Evolutionary conservation across 768 basidiomycete genomes (phyloP), one percentile per base, ranked within the genome.

Genomic region (Dentipellis sp.): DNA sequence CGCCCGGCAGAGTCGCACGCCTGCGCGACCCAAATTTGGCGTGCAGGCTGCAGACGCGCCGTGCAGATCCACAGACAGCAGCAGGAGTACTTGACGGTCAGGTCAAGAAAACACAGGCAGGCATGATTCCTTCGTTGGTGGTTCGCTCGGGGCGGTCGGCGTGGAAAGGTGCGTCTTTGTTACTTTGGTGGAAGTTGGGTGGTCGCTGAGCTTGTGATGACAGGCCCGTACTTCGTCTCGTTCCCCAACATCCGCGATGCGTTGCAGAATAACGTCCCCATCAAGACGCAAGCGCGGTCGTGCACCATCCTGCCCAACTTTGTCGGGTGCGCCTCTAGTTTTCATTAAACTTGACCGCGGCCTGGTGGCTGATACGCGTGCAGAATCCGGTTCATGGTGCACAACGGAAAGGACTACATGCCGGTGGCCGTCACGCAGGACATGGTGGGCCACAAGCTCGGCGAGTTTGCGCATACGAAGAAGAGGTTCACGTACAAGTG

Each of bases 371-470:
- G 29, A 35, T 16, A 21, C 22, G 19, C 23, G 45, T n/a, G 3
- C 66, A 94, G 93, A 3, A 74, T 94, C 37, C 82, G 84, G 39
- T 97, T 99, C 69, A 73, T 89, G 69, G 91, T 99, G 2, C 94
- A 99, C 71, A 97, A 97, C 62, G 95, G 95, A 37, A 91, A 86
- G 71, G 82, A 91, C 64, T 95, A 92, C 68, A 56, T 86, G 4
- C 94, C 94, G 0, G 86, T 99, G 40, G 71, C 78, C 46, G 78
- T 99, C 61, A 93, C 90, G 3, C 91, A 94, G 68, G 95, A 97
- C 69, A 98, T 98, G 95, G 92, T 99, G 1, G 95, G 95, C 0
- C 94, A 99, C 69, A 99, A 99, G 69, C 71, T 98, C 53, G 95
- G 95, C 53, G 94, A 97, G 75, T 97, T 98, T 69, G 75, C 92